Base-by-base conservation (phyloP, 768 basidiomycete genomes). In the Rhodosporidiobolus sp. region DNA sequence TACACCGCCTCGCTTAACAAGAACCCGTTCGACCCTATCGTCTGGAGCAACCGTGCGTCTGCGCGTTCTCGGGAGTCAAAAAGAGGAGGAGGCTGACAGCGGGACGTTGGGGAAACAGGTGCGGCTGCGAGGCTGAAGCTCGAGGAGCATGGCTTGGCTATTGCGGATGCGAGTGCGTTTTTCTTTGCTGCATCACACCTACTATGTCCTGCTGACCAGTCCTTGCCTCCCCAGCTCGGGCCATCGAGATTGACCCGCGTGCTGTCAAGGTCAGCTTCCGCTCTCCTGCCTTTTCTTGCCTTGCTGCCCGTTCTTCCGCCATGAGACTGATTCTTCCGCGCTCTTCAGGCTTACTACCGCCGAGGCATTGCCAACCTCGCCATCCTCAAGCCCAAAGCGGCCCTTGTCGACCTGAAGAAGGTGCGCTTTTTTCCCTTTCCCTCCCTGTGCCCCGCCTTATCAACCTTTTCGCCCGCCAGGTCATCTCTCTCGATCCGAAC, bases 301-400 rank as follows among this genome's bases (percentile, higher is more conserved):
- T 49, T n/a, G 28, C 34, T 30, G 34, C 43, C 26, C 32, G 55
- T 20, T 67, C n/a, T n/a, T n/a, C n/a, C n/a, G n/a, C n/a, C n/a
- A n/a, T 14, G 22, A 7, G 53, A 14, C 38, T 34, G 56, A 14
- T 58, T 2, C 22, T 43, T 43, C 9, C 56, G 6, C 5, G 22
- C 16, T 54, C 54, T 53, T 49, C 62, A 49, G 75, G 83, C 83
- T 2, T 83, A 81, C 78, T 84, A 80, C 77, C 79, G 95, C 63
- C 90, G 96, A 54, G 96, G 91, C 87, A 89, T 78, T 92, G 94
- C 79, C 86, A 94, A 81, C 85, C 70, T 99, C 73, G 90, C 96
- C 80, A 90, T 92, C 59, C 82, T 96, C 64, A 91, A 90, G 80
- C 91, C 90, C 43, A 92, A 91, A 70, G 82, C 87, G 57, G 96